A percentile compares a stretch with the other conserved stretches of the same genome.
These are phyloP conservation scores for Colletotrichum ledebouriae DNA, from an alignment of 2,329 filamentous ascomycete species.

Conservation along the genomic window DNA sequence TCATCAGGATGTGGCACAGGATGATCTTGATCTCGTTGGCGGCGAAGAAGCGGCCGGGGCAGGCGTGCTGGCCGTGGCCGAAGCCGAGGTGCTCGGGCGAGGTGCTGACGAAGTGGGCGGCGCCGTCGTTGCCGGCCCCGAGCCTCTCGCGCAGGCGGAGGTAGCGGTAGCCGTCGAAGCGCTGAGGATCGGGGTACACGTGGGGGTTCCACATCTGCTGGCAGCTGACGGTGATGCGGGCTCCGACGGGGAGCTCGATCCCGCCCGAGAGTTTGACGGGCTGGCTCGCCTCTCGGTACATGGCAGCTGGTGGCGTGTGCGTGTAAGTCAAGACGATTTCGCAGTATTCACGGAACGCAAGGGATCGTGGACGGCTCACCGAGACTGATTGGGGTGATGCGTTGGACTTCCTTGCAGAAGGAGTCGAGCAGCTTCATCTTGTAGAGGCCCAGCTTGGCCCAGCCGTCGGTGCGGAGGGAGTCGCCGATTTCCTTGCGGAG, in stretches of 20 bases:
- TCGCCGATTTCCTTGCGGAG: conserved; percentile 45
- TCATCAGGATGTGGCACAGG: conserved; percentile 49
- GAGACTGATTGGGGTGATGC: conserved; percentile 30
- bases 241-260: conserved; percentile 33
- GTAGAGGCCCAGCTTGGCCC: conserved; percentile 36
- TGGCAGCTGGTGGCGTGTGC: conserved; percentile 8
- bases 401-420: conserved; percentile 37
- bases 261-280: conserved; percentile 38
- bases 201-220: conserved; percentile 30
- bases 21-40: conserved; percentile 54
- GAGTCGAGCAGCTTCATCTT: conserved; percentile 40
- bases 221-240: conserved; percentile 33
- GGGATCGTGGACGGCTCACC: not conserved
- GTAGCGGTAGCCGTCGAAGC: conserved; percentile 37
- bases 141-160: conserved; percentile 37
- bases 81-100: conserved; percentile 49
- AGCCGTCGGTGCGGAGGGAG: conserved; percentile 43
- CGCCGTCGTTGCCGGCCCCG: conserved; percentile 38
- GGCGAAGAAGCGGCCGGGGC: conserved; percentile 56
- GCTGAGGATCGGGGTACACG: conserved; percentile 27
- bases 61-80: conserved; percentile 55
- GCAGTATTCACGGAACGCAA: too few relatives aligned
- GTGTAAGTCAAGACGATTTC: too few relatives aligned
- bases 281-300: conserved; percentile 37
- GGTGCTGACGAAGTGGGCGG: conserved; percentile 50